A percentile compares a stretch with the other conserved stretches of the same genome.
phyloP scores from a whole-genome alignment of 2,329 filamentous ascomycete genomes.

The Aspergillus fructus region DNA sequence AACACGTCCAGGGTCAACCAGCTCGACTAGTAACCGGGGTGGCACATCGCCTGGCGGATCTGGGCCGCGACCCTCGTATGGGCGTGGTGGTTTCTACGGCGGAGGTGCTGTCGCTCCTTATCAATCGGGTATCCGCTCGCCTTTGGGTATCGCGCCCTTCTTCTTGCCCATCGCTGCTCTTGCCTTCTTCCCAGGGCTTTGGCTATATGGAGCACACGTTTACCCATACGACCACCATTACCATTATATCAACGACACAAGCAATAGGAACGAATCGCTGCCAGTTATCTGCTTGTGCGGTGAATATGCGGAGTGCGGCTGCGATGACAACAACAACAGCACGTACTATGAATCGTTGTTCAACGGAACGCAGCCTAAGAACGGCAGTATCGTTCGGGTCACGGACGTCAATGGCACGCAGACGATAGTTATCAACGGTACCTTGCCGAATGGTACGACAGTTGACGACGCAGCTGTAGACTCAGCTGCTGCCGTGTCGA shows the following conservation, averaged over 20 bases:
- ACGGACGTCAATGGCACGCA: conserved; percentile 44
- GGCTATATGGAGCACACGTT: conserved; percentile 56
- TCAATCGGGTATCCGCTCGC: conserved; percentile 44
- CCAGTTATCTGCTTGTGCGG: conserved; percentile 60
- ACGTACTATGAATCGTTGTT: conserved; percentile 45
- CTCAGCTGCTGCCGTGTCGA: conserved; percentile 20
- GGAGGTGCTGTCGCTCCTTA: conserved; percentile 56
- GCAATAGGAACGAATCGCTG: conserved; percentile 48
- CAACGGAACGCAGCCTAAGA: conserved; percentile 40
- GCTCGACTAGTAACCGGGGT: conserved; percentile 28
- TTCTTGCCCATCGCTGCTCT: conserved; percentile 50
- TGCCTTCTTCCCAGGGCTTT: conserved; percentile 53
- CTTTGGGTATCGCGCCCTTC: conserved; percentile 51
- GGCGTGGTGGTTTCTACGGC: conserved; percentile 51
- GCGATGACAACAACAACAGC: conserved; percentile 51
- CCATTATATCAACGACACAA: conserved; percentile 48
- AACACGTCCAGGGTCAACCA: conserved; percentile 18
- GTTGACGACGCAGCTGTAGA: conserved; percentile 29
- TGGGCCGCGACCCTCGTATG: conserved; percentile 47
- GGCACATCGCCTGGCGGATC: conserved; percentile 37
- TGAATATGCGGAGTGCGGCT: conserved; percentile 56
- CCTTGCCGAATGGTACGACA: conserved; percentile 46
- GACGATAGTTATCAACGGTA: conserved; percentile 50
- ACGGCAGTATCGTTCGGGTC: conserved; percentile 40
- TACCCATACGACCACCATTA: conserved; percentile 53